These are phyloP conservation scores for Boletus patriciae DNA, from an alignment of 768 basidiomycete species.

Conservation along the genomic window DNA sequence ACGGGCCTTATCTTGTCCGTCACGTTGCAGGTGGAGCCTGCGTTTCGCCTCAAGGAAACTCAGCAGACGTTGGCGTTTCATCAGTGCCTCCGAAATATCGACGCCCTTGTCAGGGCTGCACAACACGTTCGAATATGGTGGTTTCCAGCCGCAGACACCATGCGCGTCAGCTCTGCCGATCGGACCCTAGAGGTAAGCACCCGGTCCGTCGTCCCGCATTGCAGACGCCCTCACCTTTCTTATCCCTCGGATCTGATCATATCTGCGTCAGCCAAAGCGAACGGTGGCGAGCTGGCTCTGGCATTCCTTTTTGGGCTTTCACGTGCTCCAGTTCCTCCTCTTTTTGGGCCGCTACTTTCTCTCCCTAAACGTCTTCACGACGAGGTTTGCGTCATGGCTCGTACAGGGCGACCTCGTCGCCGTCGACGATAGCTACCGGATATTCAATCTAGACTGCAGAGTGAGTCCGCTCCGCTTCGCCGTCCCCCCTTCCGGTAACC, in stretches of 20 bases:
- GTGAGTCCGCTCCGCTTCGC: constrained; percentile 47
- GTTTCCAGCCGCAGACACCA: constrained; percentile 77
- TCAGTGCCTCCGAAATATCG: constrained; percentile 56
- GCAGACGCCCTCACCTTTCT: constrained; percentile 7
- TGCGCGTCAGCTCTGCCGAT: constrained; percentile 72
- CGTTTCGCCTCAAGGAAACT: constrained; percentile 76
- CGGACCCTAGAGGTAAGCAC: constrained; percentile 72
- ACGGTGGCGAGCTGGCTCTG: constrained; percentile 63
- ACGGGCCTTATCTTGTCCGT: constrained; percentile 87
- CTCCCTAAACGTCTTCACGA: constrained; percentile 61
- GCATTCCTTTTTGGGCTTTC: constrained; percentile 72
- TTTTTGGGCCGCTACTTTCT: constrained; percentile 70
- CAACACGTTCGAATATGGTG: constrained; percentile 96
- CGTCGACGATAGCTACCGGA: constrained; percentile 74
- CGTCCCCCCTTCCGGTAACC: constrained; percentile 1
- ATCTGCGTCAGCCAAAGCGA: constrained; percentile 44
- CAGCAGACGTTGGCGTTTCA: constrained; percentile 64
- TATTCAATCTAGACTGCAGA: constrained; percentile 94
- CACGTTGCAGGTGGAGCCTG: constrained; percentile 74
- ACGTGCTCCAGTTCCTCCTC: constrained; percentile 80
- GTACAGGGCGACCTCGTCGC: constrained; percentile 51
- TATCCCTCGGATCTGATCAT: constrained; percentile 8
- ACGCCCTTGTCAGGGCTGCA: constrained; percentile 56
- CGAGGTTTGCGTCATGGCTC: constrained; percentile 69
- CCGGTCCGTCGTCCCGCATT: constrained; percentile 13